Base-by-base conservation (phyloP, 2,329 filamentous ascomycete genomes). In the Cryphonectria japonica region DNA sequence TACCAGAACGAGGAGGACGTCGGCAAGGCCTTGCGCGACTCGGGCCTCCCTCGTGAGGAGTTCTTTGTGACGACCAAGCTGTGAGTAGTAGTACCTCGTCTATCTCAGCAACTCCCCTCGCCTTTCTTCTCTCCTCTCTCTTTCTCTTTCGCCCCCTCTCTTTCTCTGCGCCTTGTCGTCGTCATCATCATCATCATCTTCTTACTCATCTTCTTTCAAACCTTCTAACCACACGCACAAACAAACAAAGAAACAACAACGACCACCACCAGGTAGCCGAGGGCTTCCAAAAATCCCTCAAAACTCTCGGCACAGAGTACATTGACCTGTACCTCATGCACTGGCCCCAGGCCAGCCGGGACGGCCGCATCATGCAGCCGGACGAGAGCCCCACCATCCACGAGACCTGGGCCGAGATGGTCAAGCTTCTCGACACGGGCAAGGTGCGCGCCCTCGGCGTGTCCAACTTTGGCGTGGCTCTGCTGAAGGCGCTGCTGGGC, bases 391-490 rank as follows among this genome's bases (percentile, higher is more conserved):
- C 71, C 43, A 72, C 71, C 16, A 57, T 57, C 54, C 62, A 68
- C 37, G 71, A 72, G 34, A 72, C 71, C 22, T 72, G 71, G 71
- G 69, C 69, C 57, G 71, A 70, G 14, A 72, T 72, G 71, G 66
- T 71, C 52, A 86, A 86, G 80, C 80, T 89, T 32, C 82, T 83
- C 43, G 84, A 79, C 13, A 84, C 83, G 54, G 86, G 86, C 75
- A 90, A 89, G 76, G 89, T 89, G 67, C 85, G 84, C 79, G 90
- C 89, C 81, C 90, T 91, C 75, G 89, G 89, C 78, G 88, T 92
- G 70, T 90, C 88, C 77, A 92, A 92, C 83, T 92, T 92, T 76
- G 87, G 84, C 74, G 90, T 91, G 78, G 85, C 84, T 78, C 89
- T 92, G 80, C 83, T 92, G 37, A 88, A 92, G 82, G 89, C 85